These are phyloP conservation scores for rapeseed (Brassica napus) DNA, from an alignment of 345 rosid genomes.

Conservation along the genomic window Da-Ae NC_063438.1:4678501-4679000, in stretches of 20 bases:
- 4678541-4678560: slow-evolving; percentile 39
- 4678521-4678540: slow-evolving; percentile 46
- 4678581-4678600: slow-evolving; percentile 50
- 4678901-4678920: slow-evolving; percentile 37
- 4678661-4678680: neutral
- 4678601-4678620: slow-evolving; percentile 26
- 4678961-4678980: slow-evolving; percentile 30
- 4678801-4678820: neutral
- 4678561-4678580: slow-evolving; percentile 51
- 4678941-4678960: slow-evolving; percentile 37
- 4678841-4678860: slow-evolving; percentile 4
- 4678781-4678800: slow-evolving; percentile 46
- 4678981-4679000: neutral
- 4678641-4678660: neutral
- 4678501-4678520: slow-evolving; percentile 34
- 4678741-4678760: slow-evolving; percentile 35
- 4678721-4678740: neutral
- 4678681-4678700: slow-evolving; percentile 59
- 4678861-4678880: slow-evolving; percentile 2
- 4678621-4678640: slow-evolving; percentile 1
- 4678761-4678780: slow-evolving; percentile 38
- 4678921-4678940: slow-evolving; percentile 40
- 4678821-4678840: slow-evolving; percentile 10
- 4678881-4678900: slow-evolving; percentile 10
- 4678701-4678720: slow-evolving; percentile 8